A percentile compares a stretch with the other conserved stretches of the same genome.
phyloP scores from a whole-genome alignment of 2,329 filamentous ascomycete species.

The Dryadomyces sulphureus region DNA sequence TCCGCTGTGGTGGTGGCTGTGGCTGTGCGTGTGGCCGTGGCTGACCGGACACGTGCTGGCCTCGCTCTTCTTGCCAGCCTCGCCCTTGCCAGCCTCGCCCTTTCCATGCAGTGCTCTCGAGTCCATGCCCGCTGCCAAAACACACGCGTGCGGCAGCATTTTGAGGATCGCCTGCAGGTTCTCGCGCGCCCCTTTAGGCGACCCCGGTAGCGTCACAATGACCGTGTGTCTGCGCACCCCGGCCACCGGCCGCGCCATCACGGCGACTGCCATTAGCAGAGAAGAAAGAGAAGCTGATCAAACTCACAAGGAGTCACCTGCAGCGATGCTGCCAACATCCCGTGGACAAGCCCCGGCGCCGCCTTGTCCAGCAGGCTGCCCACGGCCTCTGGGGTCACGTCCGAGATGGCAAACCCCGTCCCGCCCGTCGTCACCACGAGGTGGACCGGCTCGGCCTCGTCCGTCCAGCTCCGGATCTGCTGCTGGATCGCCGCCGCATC shows the following conservation, averaged over 20 bases:
- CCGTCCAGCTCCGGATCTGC: conserved; percentile 58
- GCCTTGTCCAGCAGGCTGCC: conserved; percentile 64
- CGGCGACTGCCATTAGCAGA: conserved; percentile 49
- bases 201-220: conserved; percentile 82
- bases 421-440: conserved; percentile 81
- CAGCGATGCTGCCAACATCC: conserved; percentile 77
- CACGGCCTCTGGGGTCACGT: conserved; percentile 88
- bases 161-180: conserved; percentile 82
- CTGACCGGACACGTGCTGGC: conserved; percentile 34
- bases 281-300: neutral
- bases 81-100: conserved; percentile 54
- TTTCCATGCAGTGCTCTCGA: conserved; percentile 71
- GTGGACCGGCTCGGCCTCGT: conserved; percentile 39
- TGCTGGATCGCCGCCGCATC: conserved; percentile 59
- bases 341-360: conserved; percentile 84
- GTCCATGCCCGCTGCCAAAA: conserved; percentile 70
- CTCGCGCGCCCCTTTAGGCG: conserved; percentile 87
- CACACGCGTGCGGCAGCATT: conserved; percentile 86
- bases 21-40: conserved; percentile 33
- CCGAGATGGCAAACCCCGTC: conserved; percentile 76
- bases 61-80: conserved; percentile 33
- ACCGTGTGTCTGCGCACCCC: conserved; percentile 70
- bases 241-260: conserved; percentile 91
- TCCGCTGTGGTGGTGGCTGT: conserved; percentile 38
- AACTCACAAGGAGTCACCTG: conserved; percentile 74